These are phyloP conservation scores for Apiotrichum montevideense DNA, from an alignment of 1,284 basidiomycete genomes.

Conservation along the genomic window DNA sequence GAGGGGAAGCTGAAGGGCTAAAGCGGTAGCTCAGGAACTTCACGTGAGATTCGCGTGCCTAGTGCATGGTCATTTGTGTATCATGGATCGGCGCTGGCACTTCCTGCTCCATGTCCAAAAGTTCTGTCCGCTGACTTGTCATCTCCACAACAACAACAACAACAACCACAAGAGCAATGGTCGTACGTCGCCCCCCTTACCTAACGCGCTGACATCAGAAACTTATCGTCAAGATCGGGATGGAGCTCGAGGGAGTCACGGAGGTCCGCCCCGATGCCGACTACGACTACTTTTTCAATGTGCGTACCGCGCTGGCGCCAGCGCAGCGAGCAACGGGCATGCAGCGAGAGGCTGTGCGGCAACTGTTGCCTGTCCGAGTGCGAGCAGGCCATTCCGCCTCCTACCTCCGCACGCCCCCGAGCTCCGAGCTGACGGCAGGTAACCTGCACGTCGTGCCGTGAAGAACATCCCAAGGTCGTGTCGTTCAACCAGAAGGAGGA, in stretches of 20 bases:
- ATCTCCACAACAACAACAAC: background rate
- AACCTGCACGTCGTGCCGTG: constrained; percentile 40
- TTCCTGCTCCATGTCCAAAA: too few species aligned
- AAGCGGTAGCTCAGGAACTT: too few species aligned
- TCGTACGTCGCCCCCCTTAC: background rate
- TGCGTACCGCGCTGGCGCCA: constrained; percentile 14
- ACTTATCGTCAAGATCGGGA: constrained; percentile 40
- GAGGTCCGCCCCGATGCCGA: constrained; percentile 38
- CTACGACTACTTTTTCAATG: constrained; percentile 46
- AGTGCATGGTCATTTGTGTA: too few species aligned
- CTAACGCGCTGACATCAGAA: constrained; percentile 28
- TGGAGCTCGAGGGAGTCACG: constrained; percentile 46
- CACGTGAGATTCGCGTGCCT: too few species aligned
- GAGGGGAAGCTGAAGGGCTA: too few species aligned
- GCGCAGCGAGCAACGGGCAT: too few species aligned
- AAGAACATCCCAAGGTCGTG: constrained; percentile 43
- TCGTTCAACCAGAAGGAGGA: constrained; percentile 40
- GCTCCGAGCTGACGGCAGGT: constrained; percentile 23
- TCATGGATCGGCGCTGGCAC: too few species aligned
- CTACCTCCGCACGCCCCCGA: too few species aligned
- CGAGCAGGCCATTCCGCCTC: too few species aligned
- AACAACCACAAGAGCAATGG: constrained; percentile 5
- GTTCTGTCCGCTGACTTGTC: too few species aligned
- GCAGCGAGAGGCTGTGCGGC: too few species aligned
- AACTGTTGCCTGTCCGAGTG: too few species aligned